Evolutionary conservation across 768 basidiomycete species (phyloP).

Genomic region (Pleurotus salmoneostramineus): DNA sequence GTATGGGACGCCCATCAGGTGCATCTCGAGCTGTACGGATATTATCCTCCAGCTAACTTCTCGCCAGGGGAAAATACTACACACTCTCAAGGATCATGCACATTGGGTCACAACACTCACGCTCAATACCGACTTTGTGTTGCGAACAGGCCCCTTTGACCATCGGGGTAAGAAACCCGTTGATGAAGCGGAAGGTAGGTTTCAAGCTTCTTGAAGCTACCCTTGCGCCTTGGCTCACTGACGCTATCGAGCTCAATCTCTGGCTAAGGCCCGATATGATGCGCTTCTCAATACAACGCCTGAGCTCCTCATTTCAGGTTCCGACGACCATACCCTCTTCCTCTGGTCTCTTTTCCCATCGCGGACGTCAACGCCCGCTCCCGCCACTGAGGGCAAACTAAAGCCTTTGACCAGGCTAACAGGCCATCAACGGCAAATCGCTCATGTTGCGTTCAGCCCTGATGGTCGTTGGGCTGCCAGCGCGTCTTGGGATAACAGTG

Average conservation of each 20-base stretch:
- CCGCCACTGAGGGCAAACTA: slow-evolving; percentile 19
- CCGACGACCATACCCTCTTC: slow-evolving; percentile 97
- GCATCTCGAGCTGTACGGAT: slow-evolving; percentile 15
- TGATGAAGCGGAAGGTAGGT: slow-evolving; percentile 78
- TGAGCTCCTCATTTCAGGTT: slow-evolving; percentile 90
- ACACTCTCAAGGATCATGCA: slow-evolving; percentile 90
- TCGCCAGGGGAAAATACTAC: slow-evolving; percentile 73
- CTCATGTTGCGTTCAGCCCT: slow-evolving; percentile 92
- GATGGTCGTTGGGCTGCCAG: slow-evolving; percentile 92
- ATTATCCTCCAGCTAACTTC: slow-evolving; percentile 1
- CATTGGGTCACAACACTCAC: slow-evolving; percentile 99
- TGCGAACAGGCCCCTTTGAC: slow-evolving; percentile 94
- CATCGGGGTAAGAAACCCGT: slow-evolving; percentile 76
- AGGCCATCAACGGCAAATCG: slow-evolving; percentile 93
- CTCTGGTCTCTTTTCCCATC: slow-evolving; percentile 84
- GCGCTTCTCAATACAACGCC: slow-evolving; percentile 58
- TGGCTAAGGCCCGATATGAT: slow-evolving; percentile 78
- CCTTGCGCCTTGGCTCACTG: neutral
- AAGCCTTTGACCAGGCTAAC: slow-evolving; percentile 69
- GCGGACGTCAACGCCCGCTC: slow-evolving; percentile 15
- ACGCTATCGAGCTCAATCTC: slow-evolving; percentile 54
- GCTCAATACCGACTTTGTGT: slow-evolving; percentile 91
- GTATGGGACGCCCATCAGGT: slow-evolving; percentile 89
- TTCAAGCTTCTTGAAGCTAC: neutral
- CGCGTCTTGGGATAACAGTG: slow-evolving; percentile 86